phyloP scores from a whole-genome alignment of 495 filamentous ascomycete species.

The Tuber umbilicatum region DNA sequence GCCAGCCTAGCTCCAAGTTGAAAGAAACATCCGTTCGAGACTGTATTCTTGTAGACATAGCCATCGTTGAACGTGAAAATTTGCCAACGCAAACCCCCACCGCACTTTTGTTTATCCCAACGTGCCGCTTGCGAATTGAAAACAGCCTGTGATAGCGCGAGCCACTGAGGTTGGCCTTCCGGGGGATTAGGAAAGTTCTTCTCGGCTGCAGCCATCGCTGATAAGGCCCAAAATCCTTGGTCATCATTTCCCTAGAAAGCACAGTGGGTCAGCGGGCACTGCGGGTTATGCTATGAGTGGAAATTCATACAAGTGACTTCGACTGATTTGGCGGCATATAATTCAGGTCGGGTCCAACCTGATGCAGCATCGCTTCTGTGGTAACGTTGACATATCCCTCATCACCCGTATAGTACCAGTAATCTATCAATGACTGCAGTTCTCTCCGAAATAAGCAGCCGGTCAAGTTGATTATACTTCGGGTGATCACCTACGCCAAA shows the following conservation, averaged over 20 bases:
- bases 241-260: constrained; percentile 64
- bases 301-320: constrained; percentile 49
- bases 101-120: constrained; percentile 64
- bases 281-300: neutral
- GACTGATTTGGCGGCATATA: constrained; percentile 71
- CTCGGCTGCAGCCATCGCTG: constrained; percentile 68
- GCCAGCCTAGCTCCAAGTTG: constrained; percentile 71
- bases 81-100: constrained; percentile 78
- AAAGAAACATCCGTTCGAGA: constrained; percentile 75
- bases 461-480: constrained; percentile 3
- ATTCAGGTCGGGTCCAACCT: constrained; percentile 60
- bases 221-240: constrained; percentile 74
- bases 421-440: constrained; percentile 53
- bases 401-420: constrained; percentile 73
- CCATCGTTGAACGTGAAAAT: constrained; percentile 75
- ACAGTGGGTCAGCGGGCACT: constrained; percentile 1
- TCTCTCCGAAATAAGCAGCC: constrained; percentile 14
- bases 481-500: constrained; percentile 39
- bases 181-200: constrained; percentile 62
- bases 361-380: constrained; percentile 58
- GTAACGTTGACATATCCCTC: constrained; percentile 59
- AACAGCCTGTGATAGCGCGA: constrained; percentile 69
- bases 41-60: constrained; percentile 77
- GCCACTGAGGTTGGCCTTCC: constrained; percentile 57
- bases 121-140: constrained; percentile 64